Evolutionary conservation across 2,329 filamentous ascomycete species (phyloP).

Genomic region (Ophiocordyceps polyrhachis-furcata): DNA sequence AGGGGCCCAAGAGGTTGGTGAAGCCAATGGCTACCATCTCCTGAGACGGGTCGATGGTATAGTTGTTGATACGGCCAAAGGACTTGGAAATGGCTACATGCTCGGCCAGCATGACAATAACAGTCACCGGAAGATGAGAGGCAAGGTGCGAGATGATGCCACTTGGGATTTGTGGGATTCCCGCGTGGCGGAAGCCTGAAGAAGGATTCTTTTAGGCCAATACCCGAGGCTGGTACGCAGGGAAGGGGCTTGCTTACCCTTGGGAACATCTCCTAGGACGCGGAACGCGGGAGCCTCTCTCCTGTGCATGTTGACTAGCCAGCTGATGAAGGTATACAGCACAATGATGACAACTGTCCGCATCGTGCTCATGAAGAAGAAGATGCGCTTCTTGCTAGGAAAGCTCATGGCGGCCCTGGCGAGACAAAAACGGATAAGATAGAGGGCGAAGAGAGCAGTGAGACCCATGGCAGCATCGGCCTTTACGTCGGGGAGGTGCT

Average conservation of each 20-base stretch:
- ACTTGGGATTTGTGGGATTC: conserved; percentile 41
- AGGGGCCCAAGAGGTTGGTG: conserved; percentile 56
- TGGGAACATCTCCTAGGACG: conserved; percentile 49
- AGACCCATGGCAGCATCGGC: conserved; percentile 60
- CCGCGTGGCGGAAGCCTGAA: conserved; percentile 49
- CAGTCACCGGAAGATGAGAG: conserved; percentile 48
- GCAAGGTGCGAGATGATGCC: conserved; percentile 44
- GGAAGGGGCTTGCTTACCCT: conserved; percentile 26
- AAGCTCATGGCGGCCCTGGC: conserved; percentile 45
- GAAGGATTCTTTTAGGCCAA: not conserved
- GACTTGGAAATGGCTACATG: conserved; percentile 73
- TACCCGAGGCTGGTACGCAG: not conserved
- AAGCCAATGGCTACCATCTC: conserved; percentile 63
- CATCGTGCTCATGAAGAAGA: conserved; percentile 63
- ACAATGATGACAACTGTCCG: conserved; percentile 67
- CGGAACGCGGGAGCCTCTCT: conserved; percentile 37
- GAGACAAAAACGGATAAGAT: conserved; percentile 44
- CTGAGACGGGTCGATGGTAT: conserved; percentile 62
- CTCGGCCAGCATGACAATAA: conserved; percentile 65
- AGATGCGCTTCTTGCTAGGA: conserved; percentile 47
- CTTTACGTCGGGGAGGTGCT: conserved; percentile 25
- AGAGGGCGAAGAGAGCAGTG: conserved; percentile 48
- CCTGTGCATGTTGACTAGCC: conserved; percentile 44
- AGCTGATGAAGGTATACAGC: conserved; percentile 63
- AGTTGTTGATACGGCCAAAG: conserved; percentile 65